Conservation (phyloP, 1,284 basidiomycete species). For the Puccinia hordei region DNA sequence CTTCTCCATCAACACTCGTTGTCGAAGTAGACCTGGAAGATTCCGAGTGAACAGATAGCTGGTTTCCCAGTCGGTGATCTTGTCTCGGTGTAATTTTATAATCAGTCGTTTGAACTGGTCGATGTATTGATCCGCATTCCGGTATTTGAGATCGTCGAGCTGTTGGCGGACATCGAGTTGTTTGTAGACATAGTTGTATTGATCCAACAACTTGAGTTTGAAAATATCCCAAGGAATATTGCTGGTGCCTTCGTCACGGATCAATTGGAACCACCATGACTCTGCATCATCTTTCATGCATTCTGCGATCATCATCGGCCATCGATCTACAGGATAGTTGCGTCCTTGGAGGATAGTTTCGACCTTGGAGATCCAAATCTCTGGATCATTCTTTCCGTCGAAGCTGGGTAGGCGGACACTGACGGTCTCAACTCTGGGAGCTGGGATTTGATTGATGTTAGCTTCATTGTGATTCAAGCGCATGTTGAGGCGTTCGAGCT, state of each 20-base stretch:
- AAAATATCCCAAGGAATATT: background rate
- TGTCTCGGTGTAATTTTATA: background rate
- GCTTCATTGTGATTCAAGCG: too few species aligned
- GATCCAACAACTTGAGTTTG: background rate
- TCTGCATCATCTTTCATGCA: background rate
- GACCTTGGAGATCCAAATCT: too few species aligned
- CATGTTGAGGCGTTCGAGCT: too few species aligned
- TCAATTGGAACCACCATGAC: slow-evolving; percentile 1
- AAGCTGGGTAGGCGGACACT: too few species aligned
- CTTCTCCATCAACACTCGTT: background rate
- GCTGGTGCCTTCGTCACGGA: background rate
- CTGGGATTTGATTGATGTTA: too few species aligned
- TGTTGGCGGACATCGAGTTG: background rate
- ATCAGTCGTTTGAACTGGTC: background rate
- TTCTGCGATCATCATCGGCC: background rate
- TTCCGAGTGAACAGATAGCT: background rate
- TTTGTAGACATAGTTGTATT: slow-evolving; percentile 11
- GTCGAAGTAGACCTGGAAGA: background rate
- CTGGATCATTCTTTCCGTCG: too few species aligned
- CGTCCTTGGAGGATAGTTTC: too few species aligned
- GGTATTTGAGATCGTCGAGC: background rate
- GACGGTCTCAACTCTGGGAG: too few species aligned
- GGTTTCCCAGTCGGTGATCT: background rate
- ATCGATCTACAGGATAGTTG: too few species aligned
- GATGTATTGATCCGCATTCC: background rate